Evolutionary conservation across 805 yeast genomes (phyloP), one percentile per base, ranked within the genome.

Genomic region (Candida cerambycidarum): DNA sequence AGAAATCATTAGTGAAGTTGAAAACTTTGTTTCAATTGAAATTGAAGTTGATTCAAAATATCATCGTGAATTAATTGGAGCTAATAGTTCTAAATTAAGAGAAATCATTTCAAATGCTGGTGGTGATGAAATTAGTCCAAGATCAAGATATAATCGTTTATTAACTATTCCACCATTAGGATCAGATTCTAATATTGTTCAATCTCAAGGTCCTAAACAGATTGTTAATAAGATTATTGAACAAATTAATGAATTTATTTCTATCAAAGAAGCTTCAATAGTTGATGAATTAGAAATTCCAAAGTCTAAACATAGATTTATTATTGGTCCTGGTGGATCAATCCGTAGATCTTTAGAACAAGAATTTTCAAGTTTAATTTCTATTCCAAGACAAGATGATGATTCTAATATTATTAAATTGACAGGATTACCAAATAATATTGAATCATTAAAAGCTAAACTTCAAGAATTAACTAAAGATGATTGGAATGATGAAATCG

Each of bases 271-370:
- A 60, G 79, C 79, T 41, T 65, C 81, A 38, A 67, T 75, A 38
- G 65, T 70, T 30, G 83, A 73, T 50, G 74, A 69, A 29, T 53
- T 75, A 44, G 80, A 72, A 12, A 71, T 92, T 54, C 79, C 93
- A 31, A 79, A 80, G 58, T 84, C 80, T 45, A 84, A 83, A 58
- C 92, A 87, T 55, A 78, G 88, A 54, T 73, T 80, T 8, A 57
- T 92, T 39, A 79, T 92, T 61, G 98, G 98, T 30, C 81, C 89
- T 29, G 80, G 81, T 44, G 97, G 98, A 33, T 56, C 79, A 10
- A 75, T 77, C 45, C 87, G 92, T 65, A 83, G 84, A 52, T 70
- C 78, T 9, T 62, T 89, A 49, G 92, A 89, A 67, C 69, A 76
- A 12, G 87, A 84, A 55, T 86, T 75, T 61, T 69, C 72, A 11